phyloP scores from a whole-genome alignment of 768 basidiomycete species.

The Xerocomellus chrysenteron region DNA sequence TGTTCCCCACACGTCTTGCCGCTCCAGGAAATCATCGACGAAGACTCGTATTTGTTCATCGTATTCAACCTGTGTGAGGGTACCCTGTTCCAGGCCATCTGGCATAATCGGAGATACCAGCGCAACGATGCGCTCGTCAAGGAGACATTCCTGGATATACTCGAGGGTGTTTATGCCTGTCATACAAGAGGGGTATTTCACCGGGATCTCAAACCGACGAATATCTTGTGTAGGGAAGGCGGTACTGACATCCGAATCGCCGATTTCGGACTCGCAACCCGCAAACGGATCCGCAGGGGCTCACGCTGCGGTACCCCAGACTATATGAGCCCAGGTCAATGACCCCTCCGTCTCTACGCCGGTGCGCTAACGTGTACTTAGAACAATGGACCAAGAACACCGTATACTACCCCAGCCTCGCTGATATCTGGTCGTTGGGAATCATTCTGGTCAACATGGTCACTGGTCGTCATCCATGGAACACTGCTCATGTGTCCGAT shows the following conservation, averaged over 20 bases:
- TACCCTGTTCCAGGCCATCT: conserved; percentile 74
- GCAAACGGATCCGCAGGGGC: conserved; percentile 42
- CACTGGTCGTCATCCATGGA: conserved; percentile 43
- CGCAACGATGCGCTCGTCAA: conserved; percentile 64
- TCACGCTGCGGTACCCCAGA: conserved; percentile 59
- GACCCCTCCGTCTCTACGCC: background rate
- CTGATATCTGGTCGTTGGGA: conserved; percentile 71
- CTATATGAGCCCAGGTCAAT: conserved; percentile 72
- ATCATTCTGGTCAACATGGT: conserved; percentile 84
- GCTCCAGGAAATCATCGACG: conserved; percentile 61
- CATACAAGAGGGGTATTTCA: conserved; percentile 73
- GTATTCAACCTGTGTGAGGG: conserved; percentile 59
- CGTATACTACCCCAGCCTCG: conserved; percentile 32
- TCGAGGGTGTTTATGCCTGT: conserved; percentile 76
- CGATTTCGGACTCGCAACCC: conserved; percentile 76
- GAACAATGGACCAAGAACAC: conserved; percentile 56
- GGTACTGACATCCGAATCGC: conserved; percentile 59
- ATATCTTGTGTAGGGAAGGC: conserved; percentile 58
- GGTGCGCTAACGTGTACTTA: conserved; percentile 1
- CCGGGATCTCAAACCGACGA: conserved; percentile 88
- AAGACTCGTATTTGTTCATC: conserved; percentile 63
- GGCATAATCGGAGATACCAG: conserved; percentile 51
- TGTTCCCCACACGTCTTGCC: conserved; percentile 65
- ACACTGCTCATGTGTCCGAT: conserved; percentile 7
- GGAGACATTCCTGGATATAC: conserved; percentile 69